Percentiles rank a stretch among this genome's conserved stretches.
phyloP scores from a whole-genome alignment of 371 early-diverging fungal species.

The Polyrhizophydium stewartii region DNA sequence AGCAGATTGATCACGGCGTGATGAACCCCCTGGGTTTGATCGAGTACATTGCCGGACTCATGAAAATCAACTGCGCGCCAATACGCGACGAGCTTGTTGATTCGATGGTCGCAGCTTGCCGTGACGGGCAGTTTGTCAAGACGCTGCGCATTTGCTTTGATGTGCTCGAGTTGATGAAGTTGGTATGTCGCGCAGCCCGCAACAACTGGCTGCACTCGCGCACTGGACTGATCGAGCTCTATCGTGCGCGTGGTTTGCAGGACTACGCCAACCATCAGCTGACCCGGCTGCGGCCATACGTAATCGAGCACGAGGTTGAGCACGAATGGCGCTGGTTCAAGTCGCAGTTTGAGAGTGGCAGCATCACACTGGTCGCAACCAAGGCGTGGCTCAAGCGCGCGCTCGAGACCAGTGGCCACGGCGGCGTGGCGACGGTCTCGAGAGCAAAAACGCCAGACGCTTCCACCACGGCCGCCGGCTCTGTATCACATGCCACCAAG shows the following conservation, averaged over 20 bases:
- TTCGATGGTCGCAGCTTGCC: constrained; percentile 26
- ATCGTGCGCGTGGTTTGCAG: constrained; percentile 16
- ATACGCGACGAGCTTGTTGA: constrained; percentile 41
- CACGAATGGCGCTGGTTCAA: constrained; percentile 65
- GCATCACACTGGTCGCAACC: constrained; percentile 15
- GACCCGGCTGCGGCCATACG: constrained; percentile 52
- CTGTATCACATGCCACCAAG: neutral
- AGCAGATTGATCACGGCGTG: constrained; percentile 48
- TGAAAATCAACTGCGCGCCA: constrained; percentile 50
- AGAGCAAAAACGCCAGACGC: neutral
- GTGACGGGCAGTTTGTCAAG: constrained; percentile 40
- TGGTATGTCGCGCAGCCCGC: constrained; percentile 41
- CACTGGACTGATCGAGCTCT: no score
- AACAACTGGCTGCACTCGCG: neutral
- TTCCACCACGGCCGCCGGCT: neutral
- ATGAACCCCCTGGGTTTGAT: constrained; percentile 31
- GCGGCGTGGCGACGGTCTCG: neutral
- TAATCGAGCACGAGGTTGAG: constrained; percentile 45
- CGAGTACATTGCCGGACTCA: constrained; percentile 26
- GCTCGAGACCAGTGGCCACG: neutral
- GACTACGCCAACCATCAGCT: constrained; percentile 68
- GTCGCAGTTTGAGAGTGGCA: constrained; percentile 35
- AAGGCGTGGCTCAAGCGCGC: constrained; percentile 23
- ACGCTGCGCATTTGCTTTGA: constrained; percentile 60
- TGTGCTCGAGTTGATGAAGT: constrained; percentile 67